Conservation (phyloP, 768 basidiomycete genomes). For the Gloeophyllum trabeum region DNA sequence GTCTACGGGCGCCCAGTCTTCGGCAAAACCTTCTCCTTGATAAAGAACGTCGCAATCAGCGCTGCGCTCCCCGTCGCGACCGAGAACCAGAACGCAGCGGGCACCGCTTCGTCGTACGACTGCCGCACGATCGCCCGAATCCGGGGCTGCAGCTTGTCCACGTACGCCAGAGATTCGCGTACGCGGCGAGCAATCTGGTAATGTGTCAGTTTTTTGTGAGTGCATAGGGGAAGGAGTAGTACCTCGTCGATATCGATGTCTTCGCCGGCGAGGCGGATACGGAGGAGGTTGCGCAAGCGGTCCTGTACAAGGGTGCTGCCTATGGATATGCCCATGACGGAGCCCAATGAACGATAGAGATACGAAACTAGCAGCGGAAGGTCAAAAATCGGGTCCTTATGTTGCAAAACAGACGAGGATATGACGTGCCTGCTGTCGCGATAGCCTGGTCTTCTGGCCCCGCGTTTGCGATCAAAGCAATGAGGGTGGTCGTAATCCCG, state of each 20-base stretch:
- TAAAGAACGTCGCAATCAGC: slow-evolving; percentile 34
- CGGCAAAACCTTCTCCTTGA: slow-evolving; percentile 34
- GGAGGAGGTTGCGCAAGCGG: slow-evolving; percentile 32
- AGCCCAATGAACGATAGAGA: slow-evolving; percentile 54
- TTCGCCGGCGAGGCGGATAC: slow-evolving; percentile 25
- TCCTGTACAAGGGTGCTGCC: slow-evolving; percentile 47
- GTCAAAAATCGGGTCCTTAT: background rate
- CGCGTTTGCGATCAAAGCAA: slow-evolving; percentile 53
- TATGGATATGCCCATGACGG: slow-evolving; percentile 43
- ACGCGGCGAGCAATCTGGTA: slow-evolving; percentile 20
- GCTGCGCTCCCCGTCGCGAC: slow-evolving; percentile 28
- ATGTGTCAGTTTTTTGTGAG: background rate
- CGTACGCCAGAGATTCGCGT: slow-evolving; percentile 20
- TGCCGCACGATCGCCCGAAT: slow-evolving; percentile 16
- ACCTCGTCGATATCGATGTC: slow-evolving; percentile 43
- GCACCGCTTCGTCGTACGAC: slow-evolving; percentile 30
- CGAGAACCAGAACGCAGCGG: slow-evolving; percentile 36
- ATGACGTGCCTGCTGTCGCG: slow-evolving; percentile 42
- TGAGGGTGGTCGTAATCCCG: slow-evolving; percentile 43
- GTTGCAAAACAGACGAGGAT: background rate
- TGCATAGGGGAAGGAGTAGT: slow-evolving; percentile 6
- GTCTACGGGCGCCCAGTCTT: background rate
- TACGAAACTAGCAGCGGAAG: slow-evolving; percentile 34
- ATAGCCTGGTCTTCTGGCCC: slow-evolving; percentile 52
- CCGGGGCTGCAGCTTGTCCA: slow-evolving; percentile 18